These are phyloP conservation scores for Lavandula angustifolia DNA, from an alignment of 257 asterid species.

Conservation along the genomic window DNA sequence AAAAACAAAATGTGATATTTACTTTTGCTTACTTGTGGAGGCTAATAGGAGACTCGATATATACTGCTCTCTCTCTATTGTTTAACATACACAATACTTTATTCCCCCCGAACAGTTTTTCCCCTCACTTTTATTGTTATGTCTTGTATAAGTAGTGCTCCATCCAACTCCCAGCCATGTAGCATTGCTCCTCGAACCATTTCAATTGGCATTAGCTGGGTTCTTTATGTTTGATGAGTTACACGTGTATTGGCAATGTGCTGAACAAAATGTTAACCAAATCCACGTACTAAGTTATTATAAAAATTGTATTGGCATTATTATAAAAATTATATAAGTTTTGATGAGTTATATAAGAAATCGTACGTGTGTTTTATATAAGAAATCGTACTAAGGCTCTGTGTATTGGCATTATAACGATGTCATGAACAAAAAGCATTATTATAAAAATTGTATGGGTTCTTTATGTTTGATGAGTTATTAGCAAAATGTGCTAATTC, in stretches of 20 bases:
- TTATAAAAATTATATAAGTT: too few relatives aligned
- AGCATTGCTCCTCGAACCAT: not conserved
- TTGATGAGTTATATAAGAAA: too few relatives aligned
- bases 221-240: not conserved
- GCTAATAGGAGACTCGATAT: conserved; percentile 8
- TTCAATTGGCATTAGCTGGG: not conserved
- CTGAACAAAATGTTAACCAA: too few relatives aligned
- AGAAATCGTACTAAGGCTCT: too few relatives aligned
- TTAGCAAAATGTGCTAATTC: too few relatives aligned
- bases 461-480: too few relatives aligned
- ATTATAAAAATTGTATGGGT: too few relatives aligned
- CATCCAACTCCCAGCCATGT: not conserved
- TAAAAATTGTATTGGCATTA: too few relatives aligned
- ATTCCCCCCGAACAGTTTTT: not conserved
- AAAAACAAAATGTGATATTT: not conserved
- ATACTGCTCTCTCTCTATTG: conserved; percentile 5
- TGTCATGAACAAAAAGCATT: too few relatives aligned
- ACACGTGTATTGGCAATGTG: not conserved
- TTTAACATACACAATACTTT: not conserved
- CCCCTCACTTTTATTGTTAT: not conserved
- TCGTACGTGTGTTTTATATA: too few relatives aligned
- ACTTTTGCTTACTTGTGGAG: not conserved
- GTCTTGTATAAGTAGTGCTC: not conserved
- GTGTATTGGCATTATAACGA: too few relatives aligned
- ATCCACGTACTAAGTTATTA: too few relatives aligned